Base-by-base conservation (phyloP, 805 yeast species). In the Yamadazyma tumulicola region DNA sequence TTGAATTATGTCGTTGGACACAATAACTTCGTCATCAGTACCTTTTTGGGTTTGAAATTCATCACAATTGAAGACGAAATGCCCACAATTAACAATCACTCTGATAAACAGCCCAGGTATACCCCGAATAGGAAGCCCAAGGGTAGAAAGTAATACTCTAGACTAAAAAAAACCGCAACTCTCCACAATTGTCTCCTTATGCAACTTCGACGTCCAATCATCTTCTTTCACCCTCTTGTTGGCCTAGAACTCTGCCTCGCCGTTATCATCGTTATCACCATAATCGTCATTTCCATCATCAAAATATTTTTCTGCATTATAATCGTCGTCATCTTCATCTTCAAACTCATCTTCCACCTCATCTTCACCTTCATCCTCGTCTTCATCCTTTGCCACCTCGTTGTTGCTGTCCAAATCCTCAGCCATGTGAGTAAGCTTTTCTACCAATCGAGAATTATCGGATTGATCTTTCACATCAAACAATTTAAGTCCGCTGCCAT, bases 251-350 rank as follows among this genome's bases (percentile, higher is more conserved):
- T 84, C 86, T 4, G 86, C 87, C 54, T 81, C 47, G 13, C 37
- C 47, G 36, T 72, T 81, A 35, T 74, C 82, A n/a, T 72, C 85
- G 21, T 64, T 79, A 32, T 70, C 81, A 24, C 69, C 80, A 14
- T 67, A 77, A 25, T 72, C 77, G 26, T 57, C 67, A 34, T 81
- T 85, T 28, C 81, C 83, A 45, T 74, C 81, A 51, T 82, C 88
- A 49, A 82, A 82, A 58, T 82, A 82, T 56, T 77, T 77, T 47
- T 82, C 91, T 6, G 91, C 91, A 48, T 82, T 82, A 49, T 82
- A 82, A 54, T 81, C 87, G 50, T 79, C 85, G 46, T 82, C 88
- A 17, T 81, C 87, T 37, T 81, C 83, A 43, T 80, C 87, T 41
- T 77, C 82, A 45, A 71, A 74, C 41, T 80, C 85, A 42, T 81